Evolutionary conservation across 805 yeast genomes (phyloP).

Genomic region (Wickerhamomyces kurtzmanii): DNA sequence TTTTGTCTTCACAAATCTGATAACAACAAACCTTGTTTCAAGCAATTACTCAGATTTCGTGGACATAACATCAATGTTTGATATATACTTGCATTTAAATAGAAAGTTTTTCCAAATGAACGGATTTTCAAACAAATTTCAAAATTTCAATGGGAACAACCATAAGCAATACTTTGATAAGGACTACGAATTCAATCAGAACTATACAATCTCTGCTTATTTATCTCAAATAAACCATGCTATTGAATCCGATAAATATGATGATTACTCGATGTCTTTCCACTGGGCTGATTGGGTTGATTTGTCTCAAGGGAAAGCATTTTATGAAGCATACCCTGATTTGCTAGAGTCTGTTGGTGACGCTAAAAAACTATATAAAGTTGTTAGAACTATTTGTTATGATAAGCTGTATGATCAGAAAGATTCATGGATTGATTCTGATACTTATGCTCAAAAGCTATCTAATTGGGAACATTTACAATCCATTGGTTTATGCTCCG

Average conservation of each 20-base stretch:
- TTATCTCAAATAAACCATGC: constrained; percentile 4
- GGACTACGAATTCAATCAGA: constrained; percentile 3
- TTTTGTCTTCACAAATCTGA: constrained; percentile 10
- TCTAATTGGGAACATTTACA: constrained; percentile 16
- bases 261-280: constrained; percentile 6
- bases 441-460: constrained; percentile 4
- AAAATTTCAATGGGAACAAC: neutral
- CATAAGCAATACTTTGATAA: neutral
- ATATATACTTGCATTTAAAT: constrained; percentile 9
- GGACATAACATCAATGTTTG: constrained; percentile 9
- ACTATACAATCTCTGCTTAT: constrained; percentile 11
- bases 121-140: constrained; percentile 11
- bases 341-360: constrained; percentile 6
- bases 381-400: constrained; percentile 11
- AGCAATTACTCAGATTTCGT: constrained; percentile 12
- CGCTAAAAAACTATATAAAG: constrained; percentile 1
- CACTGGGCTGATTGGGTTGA: constrained; percentile 26
- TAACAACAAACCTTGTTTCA: constrained; percentile 10
- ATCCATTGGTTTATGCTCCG: constrained; percentile 17
- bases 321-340: constrained; percentile 16
- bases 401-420: constrained; percentile 8
- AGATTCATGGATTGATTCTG: constrained; percentile 17
- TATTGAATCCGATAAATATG: constrained; percentile 6
- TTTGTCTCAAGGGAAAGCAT: constrained; percentile 15
- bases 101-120: constrained; percentile 11